Conservation (phyloP, 116 monocot species). For the Zostera marina region DNA sequence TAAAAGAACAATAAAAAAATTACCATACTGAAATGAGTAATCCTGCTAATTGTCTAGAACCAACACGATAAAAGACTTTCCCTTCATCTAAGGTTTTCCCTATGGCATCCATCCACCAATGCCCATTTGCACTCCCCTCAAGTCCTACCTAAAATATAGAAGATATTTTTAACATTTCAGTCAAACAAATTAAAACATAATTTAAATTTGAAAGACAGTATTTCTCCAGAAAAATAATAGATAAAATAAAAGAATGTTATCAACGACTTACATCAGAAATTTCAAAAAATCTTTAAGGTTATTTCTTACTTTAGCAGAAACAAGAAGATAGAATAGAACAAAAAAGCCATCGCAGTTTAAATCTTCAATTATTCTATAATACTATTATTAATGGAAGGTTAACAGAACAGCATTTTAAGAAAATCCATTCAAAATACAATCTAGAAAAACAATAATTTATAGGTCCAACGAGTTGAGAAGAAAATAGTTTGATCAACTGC, state of each 20-base stretch:
- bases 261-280: no score
- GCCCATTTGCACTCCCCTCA: constrained; percentile 94
- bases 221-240: neutral
- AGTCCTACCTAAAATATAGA: constrained; percentile 74
- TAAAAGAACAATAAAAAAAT: neutral
- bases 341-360: no score
- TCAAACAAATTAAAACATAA: neutral
- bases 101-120: constrained; percentile 88
- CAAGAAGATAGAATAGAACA: no score
- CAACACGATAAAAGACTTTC: constrained; percentile 76
- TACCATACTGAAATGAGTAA: constrained; percentile 84
- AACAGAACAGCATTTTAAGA: no score
- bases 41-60: constrained; percentile 91
- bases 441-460: no score
- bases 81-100: constrained; percentile 89
- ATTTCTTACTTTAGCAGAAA: no score
- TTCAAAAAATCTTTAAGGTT: no score
- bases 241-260: neutral
- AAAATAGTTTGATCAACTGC: no score
- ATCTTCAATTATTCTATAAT: no score
- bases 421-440: no score
- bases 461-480: no score
- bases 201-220: neutral
- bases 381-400: no score
- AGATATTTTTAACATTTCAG: neutral